These are phyloP conservation scores for Microascus cirrosus DNA, from an alignment of 2,329 filamentous ascomycete species.

Conservation along the genomic window DNA sequence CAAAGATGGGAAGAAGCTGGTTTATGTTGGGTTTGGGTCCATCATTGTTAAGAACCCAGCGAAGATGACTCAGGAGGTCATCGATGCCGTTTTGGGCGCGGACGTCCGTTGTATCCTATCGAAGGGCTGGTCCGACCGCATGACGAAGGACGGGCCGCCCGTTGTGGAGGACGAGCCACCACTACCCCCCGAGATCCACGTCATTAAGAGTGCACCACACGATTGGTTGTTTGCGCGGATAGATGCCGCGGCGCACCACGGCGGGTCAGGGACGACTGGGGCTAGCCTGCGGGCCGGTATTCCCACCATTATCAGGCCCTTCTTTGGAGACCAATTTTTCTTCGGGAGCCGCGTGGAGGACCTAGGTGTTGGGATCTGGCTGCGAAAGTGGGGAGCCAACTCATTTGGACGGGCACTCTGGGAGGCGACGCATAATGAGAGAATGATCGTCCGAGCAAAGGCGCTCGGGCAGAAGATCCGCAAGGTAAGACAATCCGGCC, in stretches of 20 bases:
- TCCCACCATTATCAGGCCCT: slow-evolving; percentile 89
- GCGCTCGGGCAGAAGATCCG: slow-evolving; percentile 80
- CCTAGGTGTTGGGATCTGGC: slow-evolving; percentile 78
- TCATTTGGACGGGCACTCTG: slow-evolving; percentile 78
- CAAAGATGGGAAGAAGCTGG: slow-evolving; percentile 75
- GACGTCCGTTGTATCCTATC: slow-evolving; percentile 91
- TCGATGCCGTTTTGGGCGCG: slow-evolving; percentile 81
- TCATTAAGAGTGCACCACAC: slow-evolving; percentile 85
- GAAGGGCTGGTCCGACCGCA: slow-evolving; percentile 91
- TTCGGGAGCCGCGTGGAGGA: slow-evolving; percentile 86
- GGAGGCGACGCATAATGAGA: slow-evolving; percentile 80
- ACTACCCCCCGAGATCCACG: slow-evolving; percentile 68
- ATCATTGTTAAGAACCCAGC: slow-evolving; percentile 87
- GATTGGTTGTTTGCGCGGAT: slow-evolving; percentile 95
- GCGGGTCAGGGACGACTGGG: slow-evolving; percentile 88
- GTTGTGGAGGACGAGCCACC: slow-evolving; percentile 51
- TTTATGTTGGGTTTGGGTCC: slow-evolving; percentile 94
- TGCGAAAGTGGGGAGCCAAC: slow-evolving; percentile 83
- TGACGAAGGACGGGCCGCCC: slow-evolving; percentile 22
- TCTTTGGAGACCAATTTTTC: slow-evolving; percentile 98
- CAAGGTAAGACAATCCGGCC: slow-evolving; percentile 42
- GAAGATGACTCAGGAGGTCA: slow-evolving; percentile 83
- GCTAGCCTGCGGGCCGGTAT: slow-evolving; percentile 84
- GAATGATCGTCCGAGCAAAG: slow-evolving; percentile 82
- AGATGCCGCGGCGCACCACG: slow-evolving; percentile 89